phyloP scores from a whole-genome alignment of 2,329 filamentous ascomycete genomes.

The Apiospora pterosperma region DNA sequence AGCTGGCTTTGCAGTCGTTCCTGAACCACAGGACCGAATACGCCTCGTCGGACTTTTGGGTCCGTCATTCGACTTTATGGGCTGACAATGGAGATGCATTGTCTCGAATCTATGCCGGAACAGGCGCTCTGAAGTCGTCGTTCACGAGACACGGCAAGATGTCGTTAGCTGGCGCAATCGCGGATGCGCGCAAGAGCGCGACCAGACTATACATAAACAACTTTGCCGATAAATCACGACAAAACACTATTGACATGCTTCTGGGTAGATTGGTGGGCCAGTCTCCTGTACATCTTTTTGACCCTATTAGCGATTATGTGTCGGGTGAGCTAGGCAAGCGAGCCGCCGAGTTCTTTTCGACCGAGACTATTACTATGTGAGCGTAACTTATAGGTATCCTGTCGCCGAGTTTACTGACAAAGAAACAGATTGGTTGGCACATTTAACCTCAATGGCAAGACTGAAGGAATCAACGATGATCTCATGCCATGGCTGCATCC shows the following conservation, averaged over 20 bases:
- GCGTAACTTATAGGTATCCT: slow-evolving; percentile 13
- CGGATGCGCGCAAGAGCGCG: slow-evolving; percentile 93
- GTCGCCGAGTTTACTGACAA: slow-evolving; percentile 16
- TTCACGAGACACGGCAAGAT: slow-evolving; percentile 95
- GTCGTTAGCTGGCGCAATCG: slow-evolving; percentile 87
- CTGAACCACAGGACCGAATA: slow-evolving; percentile 67
- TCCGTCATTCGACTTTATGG: slow-evolving; percentile 89
- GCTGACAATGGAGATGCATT: slow-evolving; percentile 94
- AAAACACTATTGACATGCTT: slow-evolving; percentile 92
- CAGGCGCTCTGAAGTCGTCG: slow-evolving; percentile 90
- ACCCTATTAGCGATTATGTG: slow-evolving; percentile 92
- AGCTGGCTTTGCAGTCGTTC: slow-evolving; percentile 87
- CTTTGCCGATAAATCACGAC: slow-evolving; percentile 87
- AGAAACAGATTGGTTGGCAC: slow-evolving; percentile 64
- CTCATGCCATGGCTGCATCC: slow-evolving; percentile 84
- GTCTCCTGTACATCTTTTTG: slow-evolving; percentile 78
- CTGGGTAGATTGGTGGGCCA: slow-evolving; percentile 84
- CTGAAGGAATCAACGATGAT: slow-evolving; percentile 72
- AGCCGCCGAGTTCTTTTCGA: slow-evolving; percentile 70
- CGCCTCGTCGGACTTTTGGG: slow-evolving; percentile 80
- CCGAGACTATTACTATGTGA: slow-evolving; percentile 72
- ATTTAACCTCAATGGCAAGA: slow-evolving; percentile 92
- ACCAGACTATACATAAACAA: slow-evolving; percentile 97
- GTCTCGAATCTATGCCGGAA: slow-evolving; percentile 94
- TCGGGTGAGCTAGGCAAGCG: slow-evolving; percentile 68